Base-by-base conservation (phyloP, 345 rosid genomes). In the Erodium maritimum region DNA sequence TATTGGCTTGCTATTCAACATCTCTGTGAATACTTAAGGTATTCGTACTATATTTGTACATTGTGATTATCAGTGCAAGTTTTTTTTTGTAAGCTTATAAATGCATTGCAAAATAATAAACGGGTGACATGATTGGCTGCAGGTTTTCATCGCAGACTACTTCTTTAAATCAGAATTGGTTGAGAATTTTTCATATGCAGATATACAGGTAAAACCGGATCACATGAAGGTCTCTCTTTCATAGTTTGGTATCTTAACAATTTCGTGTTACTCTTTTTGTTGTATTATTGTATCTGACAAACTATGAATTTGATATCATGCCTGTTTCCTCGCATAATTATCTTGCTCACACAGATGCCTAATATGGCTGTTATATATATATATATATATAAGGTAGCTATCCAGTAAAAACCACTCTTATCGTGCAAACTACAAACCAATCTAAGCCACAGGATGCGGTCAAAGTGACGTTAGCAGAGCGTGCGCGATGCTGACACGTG, bases 71-170 rank as follows among this genome's bases (percentile, higher is more conserved):
- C 19, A 17, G 0, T 23, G n/a, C 23, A 25, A 23, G 25, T 52
- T 29, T 61, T 17, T 9, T 53, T 19, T n/a, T n/a, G n/a, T 29
- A 50, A 57, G 22, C 42, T 51, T 23, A 8, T 21, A 20, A 53
- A 19, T 21, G 50, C 29, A 55, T 66, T 53, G 62, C 45, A 57
- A 45, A 17, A 62, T 50, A 54, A 57, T 45, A 34, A 57, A 22
- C 17, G 51, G n/a, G 62, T 19, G 13, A 33, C 21, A 17, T 50
- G 54, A 67, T 57, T 73, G 54, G 56, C 48, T 79, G 79, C 82
- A 93, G 96, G 99, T 87, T 56, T 89, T 85, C 78, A 87, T 89
- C 66, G 75, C 80, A n/a, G 99, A 93, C 77, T 93, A 87, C 77
- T 87, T 87, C 68, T 87, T 93, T 65, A 85, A 79, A 68, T 79